These are phyloP conservation scores for Plasmodium gaboni DNA, from an alignment of 169 alveolate genomes.

Conservation along the genomic window DNA sequence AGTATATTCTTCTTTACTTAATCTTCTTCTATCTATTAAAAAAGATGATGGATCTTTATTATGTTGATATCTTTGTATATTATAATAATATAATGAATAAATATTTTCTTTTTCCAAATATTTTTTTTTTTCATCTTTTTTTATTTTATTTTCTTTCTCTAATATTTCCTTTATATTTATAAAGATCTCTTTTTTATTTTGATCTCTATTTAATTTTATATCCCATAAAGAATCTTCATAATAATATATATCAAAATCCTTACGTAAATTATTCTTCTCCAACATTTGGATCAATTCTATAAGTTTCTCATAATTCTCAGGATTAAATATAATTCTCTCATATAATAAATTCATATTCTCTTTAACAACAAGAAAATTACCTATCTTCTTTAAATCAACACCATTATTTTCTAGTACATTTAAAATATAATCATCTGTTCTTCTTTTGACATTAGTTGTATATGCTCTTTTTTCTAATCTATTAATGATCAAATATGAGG, in stretches of 20 bases:
- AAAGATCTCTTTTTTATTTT: slow-evolving; percentile 40
- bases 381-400: slow-evolving; percentile 14
- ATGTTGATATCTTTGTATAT: slow-evolving; percentile 59
- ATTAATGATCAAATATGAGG: not conserved
- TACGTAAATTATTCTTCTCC: slow-evolving; percentile 14
- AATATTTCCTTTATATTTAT: slow-evolving; percentile 24
- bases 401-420: slow-evolving; percentile 16
- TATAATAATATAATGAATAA: slow-evolving; percentile 17
- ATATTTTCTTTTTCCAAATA: slow-evolving; percentile 27
- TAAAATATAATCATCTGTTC: slow-evolving; percentile 6
- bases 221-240: slow-evolving; percentile 19
- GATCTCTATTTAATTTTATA: slow-evolving; percentile 49
- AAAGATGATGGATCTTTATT: slow-evolving; percentile 66
- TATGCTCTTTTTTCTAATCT: slow-evolving; percentile 18
- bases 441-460: slow-evolving; percentile 19
- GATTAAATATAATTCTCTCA: slow-evolving; percentile 38
- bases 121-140: slow-evolving; percentile 13
- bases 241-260: slow-evolving; percentile 37
- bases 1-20: slow-evolving; percentile 53
- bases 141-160: slow-evolving; percentile 2
- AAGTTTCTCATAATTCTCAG: slow-evolving; percentile 8
- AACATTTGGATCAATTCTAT: slow-evolving; percentile 21
- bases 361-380: slow-evolving; percentile 17
- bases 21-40: slow-evolving; percentile 46
- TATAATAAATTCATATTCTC: slow-evolving; percentile 16